phyloP scores from a whole-genome alignment of 108 stramenopile genomes.

The Discostella pseudostelligera region DNA sequence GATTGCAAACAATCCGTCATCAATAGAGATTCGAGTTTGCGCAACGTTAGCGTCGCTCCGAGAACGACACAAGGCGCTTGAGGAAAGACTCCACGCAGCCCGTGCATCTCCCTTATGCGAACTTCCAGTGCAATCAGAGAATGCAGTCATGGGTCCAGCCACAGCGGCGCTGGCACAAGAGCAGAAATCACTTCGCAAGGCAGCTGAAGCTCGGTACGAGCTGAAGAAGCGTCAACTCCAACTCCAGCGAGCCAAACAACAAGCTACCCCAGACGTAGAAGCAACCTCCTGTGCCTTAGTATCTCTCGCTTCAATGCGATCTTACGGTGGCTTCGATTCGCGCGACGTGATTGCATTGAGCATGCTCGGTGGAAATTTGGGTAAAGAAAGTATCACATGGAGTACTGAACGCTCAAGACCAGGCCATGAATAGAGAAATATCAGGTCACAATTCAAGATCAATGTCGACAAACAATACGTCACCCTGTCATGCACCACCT shows the following conservation, averaged over 20 bases:
- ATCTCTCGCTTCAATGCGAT: constrained; percentile 33
- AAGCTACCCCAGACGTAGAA: background rate
- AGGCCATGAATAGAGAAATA: constrained; percentile 5
- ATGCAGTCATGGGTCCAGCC: constrained; percentile 24
- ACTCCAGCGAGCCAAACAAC: background rate
- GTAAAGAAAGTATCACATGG: constrained; percentile 15
- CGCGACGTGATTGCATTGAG: constrained; percentile 38
- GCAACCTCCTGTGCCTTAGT: constrained; percentile 14
- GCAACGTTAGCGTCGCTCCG: constrained; percentile 56
- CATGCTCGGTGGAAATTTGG: constrained; percentile 23
- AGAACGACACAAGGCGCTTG: constrained; percentile 58
- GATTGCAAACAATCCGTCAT: constrained; percentile 58
- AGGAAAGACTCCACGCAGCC: constrained; percentile 45
- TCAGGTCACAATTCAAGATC: constrained; percentile 10
- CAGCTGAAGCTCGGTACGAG: constrained; percentile 38
- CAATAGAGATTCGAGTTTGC: constrained; percentile 61
- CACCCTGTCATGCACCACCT: background rate
- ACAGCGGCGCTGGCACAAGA: constrained; percentile 39
- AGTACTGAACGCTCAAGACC: background rate
- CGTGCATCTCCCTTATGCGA: constrained; percentile 6
- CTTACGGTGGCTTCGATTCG: constrained; percentile 37
- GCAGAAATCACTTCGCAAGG: constrained; percentile 32
- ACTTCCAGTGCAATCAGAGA: constrained; percentile 4
- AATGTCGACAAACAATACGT: background rate
- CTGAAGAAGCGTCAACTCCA: constrained; percentile 17